Percentiles rank a stretch among this genome's conserved stretches.
These are phyloP conservation scores for Eucalyptus microcorys DNA, from an alignment of 345 rosid species.

Conservation along the genomic window DNA sequence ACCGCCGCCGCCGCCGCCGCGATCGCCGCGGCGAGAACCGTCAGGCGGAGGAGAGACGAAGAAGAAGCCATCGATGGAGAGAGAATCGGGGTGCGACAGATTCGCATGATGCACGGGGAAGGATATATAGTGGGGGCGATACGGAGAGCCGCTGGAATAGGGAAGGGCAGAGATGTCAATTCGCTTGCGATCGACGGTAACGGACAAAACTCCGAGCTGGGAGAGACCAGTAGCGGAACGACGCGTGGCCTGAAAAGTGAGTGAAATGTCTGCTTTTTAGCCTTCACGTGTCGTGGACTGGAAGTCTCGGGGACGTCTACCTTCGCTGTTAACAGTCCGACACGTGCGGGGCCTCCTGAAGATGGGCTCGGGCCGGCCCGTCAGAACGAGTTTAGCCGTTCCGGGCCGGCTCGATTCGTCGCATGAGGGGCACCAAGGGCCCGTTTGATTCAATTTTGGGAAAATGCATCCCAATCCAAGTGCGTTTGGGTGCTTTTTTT, in stretches of 20 bases:
- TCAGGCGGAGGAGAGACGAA: background rate
- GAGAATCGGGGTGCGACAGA: background rate
- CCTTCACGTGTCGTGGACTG: background rate
- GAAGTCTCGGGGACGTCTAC: background rate
- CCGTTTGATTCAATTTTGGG: too few species aligned
- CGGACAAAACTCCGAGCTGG: background rate
- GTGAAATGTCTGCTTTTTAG: background rate
- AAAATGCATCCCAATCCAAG: too few species aligned
- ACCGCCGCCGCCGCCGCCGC: background rate
- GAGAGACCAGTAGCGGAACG: background rate
- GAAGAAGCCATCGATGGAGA: background rate
- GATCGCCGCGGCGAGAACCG: background rate
- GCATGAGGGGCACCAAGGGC: background rate
- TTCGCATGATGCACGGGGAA: background rate
- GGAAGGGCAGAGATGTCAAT: background rate
- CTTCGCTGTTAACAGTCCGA: background rate
- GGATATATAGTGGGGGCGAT: background rate
- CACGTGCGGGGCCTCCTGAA: background rate
- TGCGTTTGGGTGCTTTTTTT: too few species aligned
- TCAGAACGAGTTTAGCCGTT: background rate
- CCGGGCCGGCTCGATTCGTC: background rate
- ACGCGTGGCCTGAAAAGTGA: background rate
- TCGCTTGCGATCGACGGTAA: background rate
- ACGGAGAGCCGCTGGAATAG: background rate
- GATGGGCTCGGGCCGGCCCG: background rate